Base-by-base conservation (phyloP, 179 eudicot species). In the Actinidia chinensis region DNA sequence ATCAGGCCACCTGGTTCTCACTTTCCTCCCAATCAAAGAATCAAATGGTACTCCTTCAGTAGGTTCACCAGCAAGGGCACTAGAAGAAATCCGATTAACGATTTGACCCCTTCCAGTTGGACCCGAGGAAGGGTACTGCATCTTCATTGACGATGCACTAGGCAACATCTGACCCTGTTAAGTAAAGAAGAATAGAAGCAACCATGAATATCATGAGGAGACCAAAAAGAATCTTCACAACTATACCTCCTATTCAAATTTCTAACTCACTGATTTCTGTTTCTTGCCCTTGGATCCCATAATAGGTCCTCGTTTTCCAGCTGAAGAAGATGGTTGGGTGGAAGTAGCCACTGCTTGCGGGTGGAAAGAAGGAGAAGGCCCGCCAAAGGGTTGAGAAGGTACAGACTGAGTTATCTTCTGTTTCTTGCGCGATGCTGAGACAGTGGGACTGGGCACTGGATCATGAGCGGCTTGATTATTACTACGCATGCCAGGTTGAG, bases 1-100 rank as follows among this genome's bases (percentile, higher is more conserved):
- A 75, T 90, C 96, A 58, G 96, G 93, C 96, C 96, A 91, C 78
- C 93, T 87, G 54, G 93, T 90, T 81, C 87, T 83, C 40, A 90
- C 93, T 88, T 81, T 91, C 85, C 91, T 84, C 69, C 96, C 96
- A 76, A 91, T 79, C 77, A 90, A 81, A 67, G 82, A 84, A 79
- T 87, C 83, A 64, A 79, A 74, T 18, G 88, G 76, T 72, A 81
- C 81, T 55, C 84, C 86, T 42, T 82, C 85, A 33, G 84, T 86
- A 66, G 84, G 81, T 36, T 79, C 86, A 76, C 79, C 78, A 28
- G 79, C 72, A 71, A 69, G 80, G 77, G 81, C 87, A 68, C 84
- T 81, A 46, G 88, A 75, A 40, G 84, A 63, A 58, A 68, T 75
- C 22, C 85, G 85, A 81, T 84, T 87, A 47, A 84, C 83, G 78